phyloP scores from a whole-genome alignment of 352 stramenopile species.

The Peronospora belbahrii region DNA sequence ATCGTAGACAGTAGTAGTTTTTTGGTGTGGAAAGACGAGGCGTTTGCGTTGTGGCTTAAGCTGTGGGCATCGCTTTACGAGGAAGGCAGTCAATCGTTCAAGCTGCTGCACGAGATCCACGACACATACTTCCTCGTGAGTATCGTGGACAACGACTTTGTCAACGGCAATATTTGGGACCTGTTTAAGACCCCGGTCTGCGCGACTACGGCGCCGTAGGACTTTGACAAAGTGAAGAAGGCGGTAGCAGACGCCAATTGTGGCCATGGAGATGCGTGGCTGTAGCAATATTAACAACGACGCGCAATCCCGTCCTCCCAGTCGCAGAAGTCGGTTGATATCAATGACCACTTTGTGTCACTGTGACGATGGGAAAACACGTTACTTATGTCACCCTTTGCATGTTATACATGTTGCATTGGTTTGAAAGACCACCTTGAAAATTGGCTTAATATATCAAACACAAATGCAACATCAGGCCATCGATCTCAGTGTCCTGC shows the following conservation, averaged over 20 bases:
- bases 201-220: constrained; percentile 17
- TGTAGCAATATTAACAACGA: constrained; percentile 14
- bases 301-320: constrained; percentile 30
- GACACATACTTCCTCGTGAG: constrained; percentile 97
- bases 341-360: constrained; percentile 21
- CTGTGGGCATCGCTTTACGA: constrained; percentile 96
- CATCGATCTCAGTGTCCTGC: not conserved
- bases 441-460: constrained; percentile 18
- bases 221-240: constrained; percentile 4
- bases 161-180: constrained; percentile 82
- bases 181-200: constrained; percentile 41
- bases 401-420: constrained; percentile 16
- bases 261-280: constrained; percentile 7
- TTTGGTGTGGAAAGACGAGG: constrained; percentile 94
- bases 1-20: constrained; percentile 97
- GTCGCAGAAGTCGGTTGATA: constrained; percentile 26
- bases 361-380: constrained; percentile 35
- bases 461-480: constrained; percentile 12
- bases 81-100: constrained; percentile 77
- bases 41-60: constrained; percentile 94
- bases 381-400: constrained; percentile 10
- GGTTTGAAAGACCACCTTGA: constrained; percentile 4
- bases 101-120: constrained; percentile 92
- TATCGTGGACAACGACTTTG: constrained; percentile 98
- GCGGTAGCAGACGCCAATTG: not conserved